Percentiles rank a stretch among this genome's conserved stretches.
Conservation (phyloP, 2,329 filamentous ascomycete genomes). For the Berkeleyomyces rouxiae region DNA sequence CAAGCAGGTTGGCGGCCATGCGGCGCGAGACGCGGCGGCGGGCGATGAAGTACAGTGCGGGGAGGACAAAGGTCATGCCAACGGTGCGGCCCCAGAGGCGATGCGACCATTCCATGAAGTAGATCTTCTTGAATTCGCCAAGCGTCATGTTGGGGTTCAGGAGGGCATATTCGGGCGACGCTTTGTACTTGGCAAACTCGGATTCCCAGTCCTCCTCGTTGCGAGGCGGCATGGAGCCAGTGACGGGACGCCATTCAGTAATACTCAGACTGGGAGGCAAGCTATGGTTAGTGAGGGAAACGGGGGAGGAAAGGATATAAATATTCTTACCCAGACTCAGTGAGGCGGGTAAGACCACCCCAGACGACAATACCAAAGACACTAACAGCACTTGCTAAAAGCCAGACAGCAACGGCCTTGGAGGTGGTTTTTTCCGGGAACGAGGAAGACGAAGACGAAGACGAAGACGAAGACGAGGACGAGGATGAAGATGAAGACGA, state of each 20-base stretch:
- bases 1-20: constrained; percentile 62
- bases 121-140: constrained; percentile 93
- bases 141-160: constrained; percentile 89
- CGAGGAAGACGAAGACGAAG: constrained; percentile 8
- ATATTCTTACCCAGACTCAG: constrained; percentile 71
- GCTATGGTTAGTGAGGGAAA: neutral
- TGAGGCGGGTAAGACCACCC: constrained; percentile 81
- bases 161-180: constrained; percentile 80
- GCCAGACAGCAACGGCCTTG: constrained; percentile 76
- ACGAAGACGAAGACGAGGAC: constrained; percentile 2
- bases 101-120: constrained; percentile 99
- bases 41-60: constrained; percentile 75
- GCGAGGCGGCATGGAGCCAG: constrained; percentile 73
- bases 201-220: constrained; percentile 70
- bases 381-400: constrained; percentile 75
- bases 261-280: constrained; percentile 58
- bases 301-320: neutral
- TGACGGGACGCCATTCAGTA: constrained; percentile 96
- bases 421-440: constrained; percentile 49
- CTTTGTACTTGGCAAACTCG: constrained; percentile 83
- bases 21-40: constrained; percentile 58
- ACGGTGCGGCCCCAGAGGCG: constrained; percentile 87
- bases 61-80: constrained; percentile 75
- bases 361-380: constrained; percentile 96
- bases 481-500: neutral